phyloP scores from a whole-genome alignment of 2,329 filamentous ascomycete species.

The Trichoderma simmonsii region DNA sequence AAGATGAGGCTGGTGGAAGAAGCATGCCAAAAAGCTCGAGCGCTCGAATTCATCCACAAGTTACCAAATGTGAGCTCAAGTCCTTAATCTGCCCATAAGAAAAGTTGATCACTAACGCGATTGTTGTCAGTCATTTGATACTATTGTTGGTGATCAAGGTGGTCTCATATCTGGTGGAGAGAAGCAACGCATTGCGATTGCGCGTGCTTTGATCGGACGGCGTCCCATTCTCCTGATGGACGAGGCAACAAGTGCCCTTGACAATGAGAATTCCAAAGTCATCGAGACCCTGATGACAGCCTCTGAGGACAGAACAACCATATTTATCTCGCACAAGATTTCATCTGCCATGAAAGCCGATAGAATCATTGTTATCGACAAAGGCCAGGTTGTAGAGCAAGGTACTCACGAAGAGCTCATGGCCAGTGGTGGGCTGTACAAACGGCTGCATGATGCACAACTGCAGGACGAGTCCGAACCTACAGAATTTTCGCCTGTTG shows the following conservation, averaged over 20 bases:
- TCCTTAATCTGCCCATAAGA: background rate
- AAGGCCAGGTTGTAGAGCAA: background rate
- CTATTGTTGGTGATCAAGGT: slow-evolving; percentile 62
- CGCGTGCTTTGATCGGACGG: background rate
- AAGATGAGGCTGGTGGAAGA: slow-evolving; percentile 43
- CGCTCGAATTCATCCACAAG: slow-evolving; percentile 50
- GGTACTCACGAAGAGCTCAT: background rate
- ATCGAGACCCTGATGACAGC: background rate
- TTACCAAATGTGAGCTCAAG: slow-evolving; percentile 37
- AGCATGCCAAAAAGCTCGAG: slow-evolving; percentile 50
- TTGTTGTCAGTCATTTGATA: slow-evolving; percentile 51
- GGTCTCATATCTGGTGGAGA: slow-evolving; percentile 71
- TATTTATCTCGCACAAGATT: background rate
- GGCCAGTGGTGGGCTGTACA: background rate
- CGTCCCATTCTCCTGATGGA: background rate
- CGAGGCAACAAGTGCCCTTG: background rate
- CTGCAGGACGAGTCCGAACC: background rate
- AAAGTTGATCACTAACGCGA: background rate
- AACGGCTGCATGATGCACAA: background rate
- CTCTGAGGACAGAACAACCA: background rate
- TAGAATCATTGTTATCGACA: background rate
- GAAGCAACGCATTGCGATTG: background rate
- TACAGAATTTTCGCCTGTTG: background rate
- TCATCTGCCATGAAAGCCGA: background rate
- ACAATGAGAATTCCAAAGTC: background rate